phyloP scores from a whole-genome alignment of 176 grass and related monocot species.

The Thalia dealbata region DNA sequence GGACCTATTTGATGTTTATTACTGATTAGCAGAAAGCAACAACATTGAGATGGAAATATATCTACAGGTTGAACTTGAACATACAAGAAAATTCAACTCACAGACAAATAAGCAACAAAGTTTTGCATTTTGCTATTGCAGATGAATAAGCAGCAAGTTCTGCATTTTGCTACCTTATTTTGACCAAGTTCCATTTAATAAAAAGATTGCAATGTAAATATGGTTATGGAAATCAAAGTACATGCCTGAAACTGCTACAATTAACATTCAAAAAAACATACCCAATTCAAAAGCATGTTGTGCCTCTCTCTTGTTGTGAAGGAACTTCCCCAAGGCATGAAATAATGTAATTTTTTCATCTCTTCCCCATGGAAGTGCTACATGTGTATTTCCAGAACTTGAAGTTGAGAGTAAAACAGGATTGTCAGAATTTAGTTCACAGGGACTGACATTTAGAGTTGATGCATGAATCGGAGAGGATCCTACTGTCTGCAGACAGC shows the following conservation, averaged over 20 bases:
- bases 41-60: neutral
- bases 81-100: neutral
- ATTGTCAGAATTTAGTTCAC: constrained; percentile 19
- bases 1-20: neutral
- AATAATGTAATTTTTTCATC: constrained; percentile 85
- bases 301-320: constrained; percentile 88
- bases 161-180: neutral
- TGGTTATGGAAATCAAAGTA: neutral
- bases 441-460: constrained; percentile 18
- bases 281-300: constrained; percentile 21
- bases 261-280: constrained; percentile 26
- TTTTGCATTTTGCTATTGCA: neutral
- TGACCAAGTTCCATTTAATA: neutral
- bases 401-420: constrained; percentile 13
- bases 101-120: too few species aligned
- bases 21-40: neutral
- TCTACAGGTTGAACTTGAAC: neutral
- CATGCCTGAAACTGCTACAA: constrained; percentile 4
- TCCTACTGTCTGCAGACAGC: constrained; percentile 42
- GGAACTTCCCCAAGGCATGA: constrained; percentile 89
- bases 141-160: neutral
- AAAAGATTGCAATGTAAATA: neutral
- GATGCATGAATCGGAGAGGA: constrained; percentile 16
- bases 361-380: constrained; percentile 49
- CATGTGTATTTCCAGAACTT: constrained; percentile 17